Conservation (phyloP, 192 early-diverging fungal species). For the Chytriomyces sp. region DNA sequence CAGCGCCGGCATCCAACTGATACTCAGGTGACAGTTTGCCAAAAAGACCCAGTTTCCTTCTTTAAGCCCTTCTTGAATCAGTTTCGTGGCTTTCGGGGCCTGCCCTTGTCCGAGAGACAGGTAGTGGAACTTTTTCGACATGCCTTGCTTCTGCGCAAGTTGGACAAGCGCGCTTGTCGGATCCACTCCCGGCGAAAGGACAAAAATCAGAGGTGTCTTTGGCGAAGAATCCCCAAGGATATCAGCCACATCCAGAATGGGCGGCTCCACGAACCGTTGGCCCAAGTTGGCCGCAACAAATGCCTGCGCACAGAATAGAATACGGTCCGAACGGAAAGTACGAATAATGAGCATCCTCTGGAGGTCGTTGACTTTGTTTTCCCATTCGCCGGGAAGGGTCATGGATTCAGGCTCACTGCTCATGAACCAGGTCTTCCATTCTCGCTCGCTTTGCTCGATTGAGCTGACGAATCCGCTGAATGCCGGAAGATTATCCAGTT, state of each 20-base stretch:
- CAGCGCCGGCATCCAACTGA: constrained; percentile 66
- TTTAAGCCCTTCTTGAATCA: constrained; percentile 65
- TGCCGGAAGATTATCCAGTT: constrained; percentile 53
- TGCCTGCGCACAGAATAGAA: constrained; percentile 61
- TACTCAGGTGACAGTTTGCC: constrained; percentile 69
- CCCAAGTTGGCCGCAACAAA: constrained; percentile 65
- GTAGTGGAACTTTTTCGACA: constrained; percentile 60
- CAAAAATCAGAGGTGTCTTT: constrained; percentile 64
- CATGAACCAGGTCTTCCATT: constrained; percentile 70
- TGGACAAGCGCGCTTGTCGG: constrained; percentile 50
- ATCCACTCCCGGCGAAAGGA: constrained; percentile 69
- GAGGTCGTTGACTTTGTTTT: constrained; percentile 66
- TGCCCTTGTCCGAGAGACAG: constrained; percentile 69
- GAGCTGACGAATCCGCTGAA: constrained; percentile 63
- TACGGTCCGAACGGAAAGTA: constrained; percentile 61
- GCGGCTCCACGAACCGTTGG: constrained; percentile 63
- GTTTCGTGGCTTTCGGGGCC: constrained; percentile 63
- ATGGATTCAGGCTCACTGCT: constrained; percentile 60
- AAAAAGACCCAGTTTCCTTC: constrained; percentile 70
- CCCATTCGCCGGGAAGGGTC: constrained; percentile 66
- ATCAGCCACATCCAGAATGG: constrained; percentile 61
- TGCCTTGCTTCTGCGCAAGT: constrained; percentile 58
- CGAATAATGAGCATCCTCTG: constrained; percentile 67
- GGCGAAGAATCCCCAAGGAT: constrained; percentile 61
- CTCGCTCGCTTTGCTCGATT: constrained; percentile 64